phyloP scores from a whole-genome alignment of 768 basidiomycete species.

The Sarcodon aspratus region DNA sequence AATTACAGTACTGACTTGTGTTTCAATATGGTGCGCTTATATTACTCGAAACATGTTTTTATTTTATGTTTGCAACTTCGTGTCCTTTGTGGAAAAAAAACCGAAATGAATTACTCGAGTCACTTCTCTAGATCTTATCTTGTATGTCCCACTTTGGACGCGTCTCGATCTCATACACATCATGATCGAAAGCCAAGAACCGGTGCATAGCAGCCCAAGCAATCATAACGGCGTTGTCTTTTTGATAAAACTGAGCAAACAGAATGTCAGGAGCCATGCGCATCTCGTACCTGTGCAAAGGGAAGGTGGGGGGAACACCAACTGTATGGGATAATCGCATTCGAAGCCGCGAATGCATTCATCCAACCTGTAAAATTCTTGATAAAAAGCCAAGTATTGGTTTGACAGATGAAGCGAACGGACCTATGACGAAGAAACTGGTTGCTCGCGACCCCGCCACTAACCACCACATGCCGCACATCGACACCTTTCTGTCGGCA shows the following conservation, averaged over 20 bases:
- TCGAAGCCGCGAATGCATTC: constrained; percentile 15
- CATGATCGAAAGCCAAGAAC: constrained; percentile 50
- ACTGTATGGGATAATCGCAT: constrained; percentile 23
- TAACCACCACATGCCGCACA: constrained; percentile 60
- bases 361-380: constrained; percentile 18
- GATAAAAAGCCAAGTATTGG: constrained; percentile 8
- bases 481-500: constrained; percentile 29
- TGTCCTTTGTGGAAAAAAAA: too few species aligned
- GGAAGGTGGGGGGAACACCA: constrained; percentile 65
- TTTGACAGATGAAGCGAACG: constrained; percentile 7
- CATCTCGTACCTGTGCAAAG: constrained; percentile 66
- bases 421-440: constrained; percentile 53
- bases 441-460: constrained; percentile 94
- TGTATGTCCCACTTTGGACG: constrained; percentile 76
- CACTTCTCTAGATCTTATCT: constrained; percentile 33
- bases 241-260: neutral
- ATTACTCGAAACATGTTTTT: too few species aligned
- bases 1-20: too few species aligned
- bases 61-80: too few species aligned
- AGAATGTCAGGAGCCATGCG: neutral
- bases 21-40: too few species aligned
- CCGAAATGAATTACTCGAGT: neutral
- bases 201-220: constrained; percentile 85
- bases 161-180: constrained; percentile 49
- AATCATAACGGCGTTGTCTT: constrained; percentile 97